These are phyloP conservation scores for Corylus americana DNA, from an alignment of 306 rosid species.

Conservation along the genomic window DNA sequence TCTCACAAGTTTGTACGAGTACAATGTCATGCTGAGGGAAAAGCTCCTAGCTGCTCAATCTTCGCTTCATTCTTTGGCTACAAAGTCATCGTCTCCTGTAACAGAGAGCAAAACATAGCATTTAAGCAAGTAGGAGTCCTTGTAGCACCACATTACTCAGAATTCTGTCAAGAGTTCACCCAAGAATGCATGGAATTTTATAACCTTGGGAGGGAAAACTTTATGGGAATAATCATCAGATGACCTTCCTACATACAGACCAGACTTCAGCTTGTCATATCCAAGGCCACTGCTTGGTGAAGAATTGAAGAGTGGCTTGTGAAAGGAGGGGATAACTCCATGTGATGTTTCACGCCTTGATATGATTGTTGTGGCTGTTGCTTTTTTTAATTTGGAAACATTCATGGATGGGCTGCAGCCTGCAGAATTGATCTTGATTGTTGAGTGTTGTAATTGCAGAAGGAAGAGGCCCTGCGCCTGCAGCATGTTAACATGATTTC, in stretches of 20 bases:
- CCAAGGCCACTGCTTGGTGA: slow-evolving; percentile 18
- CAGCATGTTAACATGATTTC: not conserved
- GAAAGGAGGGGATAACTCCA: slow-evolving; percentile 23
- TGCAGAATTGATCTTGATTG: slow-evolving; percentile 7
- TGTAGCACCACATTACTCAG: slow-evolving; percentile 1
- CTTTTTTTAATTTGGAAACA: slow-evolving; percentile 15
- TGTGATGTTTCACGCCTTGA: slow-evolving; percentile 24
- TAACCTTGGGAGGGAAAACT: slow-evolving; percentile 15
- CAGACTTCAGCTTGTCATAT: slow-evolving; percentile 14
- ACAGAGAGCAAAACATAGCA: slow-evolving; percentile 26
- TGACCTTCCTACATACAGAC: slow-evolving; percentile 21
- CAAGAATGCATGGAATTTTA: slow-evolving; percentile 18
- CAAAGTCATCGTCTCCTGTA: slow-evolving; percentile 40
- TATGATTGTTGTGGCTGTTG: slow-evolving; percentile 20
- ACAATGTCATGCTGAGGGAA: slow-evolving; percentile 80
- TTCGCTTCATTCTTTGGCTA: slow-evolving; percentile 50
- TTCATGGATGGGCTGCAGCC: not conserved
- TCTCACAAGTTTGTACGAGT: slow-evolving; percentile 67
- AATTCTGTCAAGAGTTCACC: slow-evolving; percentile 22
- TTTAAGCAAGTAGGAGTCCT: slow-evolving; percentile 12
- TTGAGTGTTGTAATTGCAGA: slow-evolving; percentile 5
- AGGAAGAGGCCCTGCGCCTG: slow-evolving; percentile 15
- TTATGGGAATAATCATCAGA: slow-evolving; percentile 17
- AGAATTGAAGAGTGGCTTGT: slow-evolving; percentile 11
- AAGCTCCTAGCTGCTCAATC: slow-evolving; percentile 62